Percentiles rank a stretch among this genome's conserved stretches.
These are phyloP conservation scores for Buxus sempervirens DNA, from an alignment of 164 flowering plant species.

Conservation along the genomic window DNA sequence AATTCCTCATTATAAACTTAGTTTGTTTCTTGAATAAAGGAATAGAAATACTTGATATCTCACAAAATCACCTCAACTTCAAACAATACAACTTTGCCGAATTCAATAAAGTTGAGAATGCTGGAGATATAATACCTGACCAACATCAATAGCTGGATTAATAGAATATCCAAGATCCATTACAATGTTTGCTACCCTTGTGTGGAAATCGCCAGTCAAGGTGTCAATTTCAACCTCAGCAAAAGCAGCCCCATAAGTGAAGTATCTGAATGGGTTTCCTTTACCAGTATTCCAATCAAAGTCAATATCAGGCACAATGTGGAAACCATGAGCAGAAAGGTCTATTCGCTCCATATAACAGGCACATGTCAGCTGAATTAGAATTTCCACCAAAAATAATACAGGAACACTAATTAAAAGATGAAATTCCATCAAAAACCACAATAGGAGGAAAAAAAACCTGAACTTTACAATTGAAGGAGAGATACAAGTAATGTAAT, in stretches of 20 bases:
- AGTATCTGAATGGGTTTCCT: constrained; percentile 81
- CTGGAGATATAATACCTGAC: constrained; percentile 58
- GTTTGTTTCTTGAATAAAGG: neutral
- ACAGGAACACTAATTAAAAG: neutral
- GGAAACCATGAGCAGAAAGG: constrained; percentile 96
- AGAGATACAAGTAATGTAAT: too few relatives aligned
- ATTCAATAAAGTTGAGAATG: neutral
- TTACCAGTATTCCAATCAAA: constrained; percentile 86
- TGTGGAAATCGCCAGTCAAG: constrained; percentile 93
- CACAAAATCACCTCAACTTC: neutral
- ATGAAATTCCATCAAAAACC: neutral
- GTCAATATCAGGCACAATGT: constrained; percentile 75
- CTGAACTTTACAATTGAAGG: neutral
- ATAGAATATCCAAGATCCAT: constrained; percentile 92
- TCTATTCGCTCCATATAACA: constrained; percentile 80
- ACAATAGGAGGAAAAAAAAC: neutral
- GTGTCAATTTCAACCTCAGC: constrained; percentile 97
- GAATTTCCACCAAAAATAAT: neutral
- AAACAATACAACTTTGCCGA: neutral
- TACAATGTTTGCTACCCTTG: constrained; percentile 63
- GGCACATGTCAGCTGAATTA: constrained; percentile 55
- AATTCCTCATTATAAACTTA: too few relatives aligned
- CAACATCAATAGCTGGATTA: constrained; percentile 96
- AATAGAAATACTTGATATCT: neutral
- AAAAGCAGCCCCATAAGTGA: constrained; percentile 95